These are phyloP conservation scores for Wickerhamomyces sp. DNA, from an alignment of 1,139 yeast genomes.

Conservation along the genomic window DNA sequence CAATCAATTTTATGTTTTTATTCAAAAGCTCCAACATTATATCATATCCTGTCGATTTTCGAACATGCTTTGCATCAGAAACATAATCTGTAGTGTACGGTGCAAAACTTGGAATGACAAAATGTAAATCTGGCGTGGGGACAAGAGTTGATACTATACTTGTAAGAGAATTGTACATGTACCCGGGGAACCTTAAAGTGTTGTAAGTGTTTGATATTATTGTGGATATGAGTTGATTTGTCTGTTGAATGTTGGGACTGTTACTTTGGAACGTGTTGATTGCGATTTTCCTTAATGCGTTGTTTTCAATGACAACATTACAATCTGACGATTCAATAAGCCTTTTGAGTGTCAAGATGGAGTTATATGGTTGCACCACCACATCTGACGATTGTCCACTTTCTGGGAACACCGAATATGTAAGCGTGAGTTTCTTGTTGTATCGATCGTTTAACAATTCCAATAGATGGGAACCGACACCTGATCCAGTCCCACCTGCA, in stretches of 20 bases:
- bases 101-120: conserved; percentile 79
- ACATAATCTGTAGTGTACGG: conserved; percentile 71
- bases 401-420: conserved; percentile 83
- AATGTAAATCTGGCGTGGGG: conserved; percentile 88
- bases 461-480: conserved; percentile 78
- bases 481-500: conserved; percentile 99
- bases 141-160: conserved; percentile 78
- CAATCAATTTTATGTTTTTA: conserved; percentile 74
- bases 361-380: conserved; percentile 95
- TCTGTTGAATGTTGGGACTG: conserved; percentile 48
- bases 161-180: conserved; percentile 82
- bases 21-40: conserved; percentile 77
- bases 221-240: conserved; percentile 81
- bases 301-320: conserved; percentile 84
- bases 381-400: conserved; percentile 83
- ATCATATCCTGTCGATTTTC: conserved; percentile 79
- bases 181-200: conserved; percentile 86
- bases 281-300: conserved; percentile 54
- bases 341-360: conserved; percentile 74
- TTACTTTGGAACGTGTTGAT: conserved; percentile 24
- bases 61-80: conserved; percentile 52
- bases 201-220: conserved; percentile 83
- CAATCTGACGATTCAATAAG: conserved; percentile 83
- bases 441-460: conserved; percentile 79
- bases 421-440: conserved; percentile 75